Conservation (phyloP, 768 basidiomycete genomes). For the Ephemerocybe angulata region DNA sequence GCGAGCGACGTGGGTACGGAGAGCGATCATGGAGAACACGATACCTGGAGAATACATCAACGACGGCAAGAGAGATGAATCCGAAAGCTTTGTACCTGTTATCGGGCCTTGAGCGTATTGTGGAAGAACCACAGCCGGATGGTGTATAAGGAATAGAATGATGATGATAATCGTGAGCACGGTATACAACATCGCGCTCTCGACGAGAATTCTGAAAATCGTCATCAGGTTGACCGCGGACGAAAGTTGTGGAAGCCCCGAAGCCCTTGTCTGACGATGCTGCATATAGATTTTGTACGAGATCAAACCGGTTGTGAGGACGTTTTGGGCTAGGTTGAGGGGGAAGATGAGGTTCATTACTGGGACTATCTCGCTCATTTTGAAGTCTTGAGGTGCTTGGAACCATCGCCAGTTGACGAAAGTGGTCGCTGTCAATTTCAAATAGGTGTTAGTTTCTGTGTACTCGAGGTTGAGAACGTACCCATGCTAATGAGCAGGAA, state of each 20-base stretch:
- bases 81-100: too few species aligned
- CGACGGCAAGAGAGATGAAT: too few species aligned
- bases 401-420: not conserved
- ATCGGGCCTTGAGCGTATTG: too few species aligned
- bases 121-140: too few species aligned
- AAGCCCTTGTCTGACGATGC: conserved; percentile 17
- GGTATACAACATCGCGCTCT: conserved; percentile 30
- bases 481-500: not conserved
- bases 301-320: conserved; percentile 25
- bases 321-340: conserved; percentile 23
- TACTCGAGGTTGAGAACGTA: not conserved
- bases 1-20: too few species aligned
- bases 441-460: not conserved
- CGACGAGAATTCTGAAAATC: conserved; percentile 26
- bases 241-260: conserved; percentile 15
- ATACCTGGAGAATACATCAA: too few species aligned
- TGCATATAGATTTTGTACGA: conserved; percentile 25
- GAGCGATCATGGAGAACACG: too few species aligned
- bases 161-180: conserved; percentile 24
- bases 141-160: conserved; percentile 20
- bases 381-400: not conserved
- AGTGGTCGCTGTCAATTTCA: not conserved
- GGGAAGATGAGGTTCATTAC: too few species aligned
- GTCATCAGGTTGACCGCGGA: conserved; percentile 13
- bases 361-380: too few species aligned